Evolutionary conservation across 768 basidiomycete species (phyloP), one percentile per base, ranked within the genome.

Genomic region (Hysterangium stoloniferum): DNA sequence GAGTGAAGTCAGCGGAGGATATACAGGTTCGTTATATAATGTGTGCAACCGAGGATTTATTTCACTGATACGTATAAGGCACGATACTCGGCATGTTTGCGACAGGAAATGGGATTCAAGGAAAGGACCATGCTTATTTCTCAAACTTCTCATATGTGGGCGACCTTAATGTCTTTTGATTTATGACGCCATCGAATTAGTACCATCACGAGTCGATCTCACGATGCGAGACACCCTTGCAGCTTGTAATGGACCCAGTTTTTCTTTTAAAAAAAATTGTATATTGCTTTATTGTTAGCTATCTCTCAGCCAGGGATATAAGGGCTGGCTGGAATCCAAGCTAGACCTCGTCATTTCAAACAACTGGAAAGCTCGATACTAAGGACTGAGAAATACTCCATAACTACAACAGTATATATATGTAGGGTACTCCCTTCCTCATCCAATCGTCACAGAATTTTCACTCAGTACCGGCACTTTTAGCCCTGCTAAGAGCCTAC

Each of bases 31-130:
- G 44, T 15, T n/a, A 34, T 19, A 7, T 6, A 19, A 6, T 17
- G 34, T 12, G 13, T 19, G 17, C 4, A 17, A 3, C 36, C 9
- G n/a, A 8, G 9, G 20, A 7, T 17, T 38, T 11, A 11, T 36
- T 33, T 25, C 17, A 17, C 45, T 34, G 29, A 29, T 12, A 4
- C 2, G 15, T n/a, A n/a, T 32, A 46, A 48, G 46, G 46, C 28
- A 58, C 57, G 1, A 53, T 58, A 22, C 27, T 58, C 24, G 57
- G 57, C 11, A 54, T 58, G 52, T 58, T 49, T 38, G 57, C 57
- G 6, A 54, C 57, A 7, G 57, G 57, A 11, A 54, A 58, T 27
- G 57, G 56, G 4, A 19, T 8, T 8, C 34, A 54, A 15, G 27
- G 37, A 19, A 28, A 28, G 25, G 40, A 20, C 15, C 36, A 20